Base-by-base conservation (phyloP, 1,284 basidiomycete species). In the Schizophyllum commune region DNA sequence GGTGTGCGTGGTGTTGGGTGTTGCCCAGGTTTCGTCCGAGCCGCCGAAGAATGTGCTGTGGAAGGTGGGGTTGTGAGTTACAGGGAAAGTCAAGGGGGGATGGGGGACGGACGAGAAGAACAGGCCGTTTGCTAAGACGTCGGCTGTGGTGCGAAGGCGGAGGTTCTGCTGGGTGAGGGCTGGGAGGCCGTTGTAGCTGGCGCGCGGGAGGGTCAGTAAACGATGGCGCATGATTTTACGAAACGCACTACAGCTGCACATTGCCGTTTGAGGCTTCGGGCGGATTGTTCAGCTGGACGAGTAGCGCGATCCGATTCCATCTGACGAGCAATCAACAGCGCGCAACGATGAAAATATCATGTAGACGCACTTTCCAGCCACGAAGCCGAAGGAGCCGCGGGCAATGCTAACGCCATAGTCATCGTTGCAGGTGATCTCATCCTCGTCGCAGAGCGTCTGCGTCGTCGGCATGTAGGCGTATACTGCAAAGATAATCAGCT, bases 371-470 rank as follows among this genome's bases (percentile, higher is more conserved):
- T 79, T 74, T 70, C 82, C 85, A 62, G 77, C 70, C 5, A 71
- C 68, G 71, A 91, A 92, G 47, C 72, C 73, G 75, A 90, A 93
- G 2, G 84, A 77, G 0, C 89, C 90, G 59, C 92, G 81, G 15
- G 82, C 82, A 62, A 94, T 75, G 60, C 86, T 86, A 53, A 86
- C 80, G 27, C 90, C 89, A 69, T 85, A 91, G 55, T 82, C 82
- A 7, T 79, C 73, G 69, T 89, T 86, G 74, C 90, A 92, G 32
- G 78, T 78, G 57, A 89, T 81, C 58, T 75, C 73, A 17, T 78
- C 78, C 15, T 83, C 75, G 4, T 74, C 72, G 69, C 89, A 91
- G 11, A 91, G 71, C n/a, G 72, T 71, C 65, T 83, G 80, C 2
- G 81, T 70, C 1, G 77, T 75, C 7, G 82, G 82, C 57, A 86